These are phyloP conservation scores for Stagonosporopsis vannaccii DNA, from an alignment of 2,329 filamentous ascomycete genomes.

Conservation along the genomic window DNA sequence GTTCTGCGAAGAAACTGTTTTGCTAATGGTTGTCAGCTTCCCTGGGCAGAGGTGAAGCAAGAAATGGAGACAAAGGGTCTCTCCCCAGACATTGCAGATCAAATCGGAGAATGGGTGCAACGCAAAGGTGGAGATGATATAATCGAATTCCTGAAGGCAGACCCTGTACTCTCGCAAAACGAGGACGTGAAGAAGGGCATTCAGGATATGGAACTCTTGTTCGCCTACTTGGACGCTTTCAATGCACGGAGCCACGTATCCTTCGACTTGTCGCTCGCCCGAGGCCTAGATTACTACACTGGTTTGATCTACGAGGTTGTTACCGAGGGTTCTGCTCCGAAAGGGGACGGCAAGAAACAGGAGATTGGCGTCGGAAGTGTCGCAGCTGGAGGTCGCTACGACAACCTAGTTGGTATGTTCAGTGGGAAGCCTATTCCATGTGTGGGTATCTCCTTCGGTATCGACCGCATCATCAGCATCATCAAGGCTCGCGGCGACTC, in stretches of 20 bases:
- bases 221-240: conserved; percentile 82
- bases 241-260: conserved; percentile 76
- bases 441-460: conserved; percentile 90
- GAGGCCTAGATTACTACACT: conserved; percentile 93
- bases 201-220: conserved; percentile 79
- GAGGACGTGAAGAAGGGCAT: conserved; percentile 77
- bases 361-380: conserved; percentile 82
- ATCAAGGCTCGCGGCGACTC: conserved; percentile 78
- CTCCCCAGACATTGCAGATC: conserved; percentile 77
- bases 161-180: conserved; percentile 59
- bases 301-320: conserved; percentile 90
- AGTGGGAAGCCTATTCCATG: conserved; percentile 89
- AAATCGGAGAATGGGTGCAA: conserved; percentile 84
- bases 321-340: conserved; percentile 75
- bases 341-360: conserved; percentile 44
- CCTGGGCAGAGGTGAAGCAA: conserved; percentile 87
- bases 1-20: not conserved
- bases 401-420: conserved; percentile 95
- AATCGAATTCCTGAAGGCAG: conserved; percentile 54
- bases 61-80: conserved; percentile 97
- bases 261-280: conserved; percentile 88
- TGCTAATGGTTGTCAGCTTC: conserved; percentile 50
- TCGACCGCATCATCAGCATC: conserved; percentile 94
- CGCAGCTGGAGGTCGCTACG: conserved; percentile 89
- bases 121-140: conserved; percentile 78